phyloP scores from a whole-genome alignment of 345 rosid species.

The Gossypium thurberi region DNA sequence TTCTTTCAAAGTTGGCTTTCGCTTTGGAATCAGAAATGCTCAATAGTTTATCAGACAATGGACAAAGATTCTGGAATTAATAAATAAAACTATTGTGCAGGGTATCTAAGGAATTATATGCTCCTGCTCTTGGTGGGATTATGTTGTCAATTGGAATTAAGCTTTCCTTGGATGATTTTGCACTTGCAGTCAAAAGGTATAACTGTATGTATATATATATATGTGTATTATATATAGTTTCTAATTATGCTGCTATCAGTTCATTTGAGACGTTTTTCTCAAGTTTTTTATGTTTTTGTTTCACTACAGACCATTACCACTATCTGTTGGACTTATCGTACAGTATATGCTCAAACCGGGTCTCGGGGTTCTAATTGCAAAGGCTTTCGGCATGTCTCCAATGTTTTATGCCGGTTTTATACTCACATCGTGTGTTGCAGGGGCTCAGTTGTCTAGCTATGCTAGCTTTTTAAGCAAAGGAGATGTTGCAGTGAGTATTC shows the following conservation, averaged over 20 bases:
- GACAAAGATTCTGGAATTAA: background rate
- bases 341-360: conserved; percentile 81
- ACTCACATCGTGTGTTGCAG: conserved; percentile 81
- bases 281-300: conserved; percentile 11
- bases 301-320: conserved; percentile 68
- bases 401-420: conserved; percentile 78
- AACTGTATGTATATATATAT: background rate
- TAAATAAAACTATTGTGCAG: conserved; percentile 31
- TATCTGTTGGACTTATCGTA: conserved; percentile 67
- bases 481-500: conserved; percentile 94
- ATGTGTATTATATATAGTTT: background rate
- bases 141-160: conserved; percentile 90
- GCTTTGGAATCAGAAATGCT: background rate
- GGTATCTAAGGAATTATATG: conserved; percentile 89
- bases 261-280: conserved; percentile 9
- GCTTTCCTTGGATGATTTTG: conserved; percentile 78
- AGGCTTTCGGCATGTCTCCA: conserved; percentile 62
- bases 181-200: conserved; percentile 84
- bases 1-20: no score
- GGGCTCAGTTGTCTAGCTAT: conserved; percentile 88
- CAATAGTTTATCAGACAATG: background rate
- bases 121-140: conserved; percentile 96
- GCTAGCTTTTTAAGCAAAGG: conserved; percentile 73
- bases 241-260: background rate
- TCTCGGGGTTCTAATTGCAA: conserved; percentile 72